A percentile compares a stretch with the other conserved stretches of the same genome.
phyloP scores from a whole-genome alignment of 2,329 filamentous ascomycete species.

The Emmonsiellopsis sp. region DNA sequence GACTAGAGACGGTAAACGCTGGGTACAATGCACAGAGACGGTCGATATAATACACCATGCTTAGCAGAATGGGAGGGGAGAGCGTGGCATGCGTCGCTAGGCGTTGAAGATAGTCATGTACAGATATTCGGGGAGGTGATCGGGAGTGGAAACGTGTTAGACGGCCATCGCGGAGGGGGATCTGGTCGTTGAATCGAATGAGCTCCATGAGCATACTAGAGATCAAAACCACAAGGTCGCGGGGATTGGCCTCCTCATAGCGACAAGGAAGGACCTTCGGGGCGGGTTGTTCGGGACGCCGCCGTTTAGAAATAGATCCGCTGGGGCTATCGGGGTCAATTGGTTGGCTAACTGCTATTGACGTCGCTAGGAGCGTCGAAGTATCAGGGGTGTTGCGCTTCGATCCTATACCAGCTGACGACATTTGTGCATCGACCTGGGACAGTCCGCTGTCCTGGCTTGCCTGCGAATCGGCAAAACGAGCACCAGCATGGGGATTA shows the following conservation, averaged over 20 bases:
- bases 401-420: conserved; percentile 10
- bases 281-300: conserved; percentile 35
- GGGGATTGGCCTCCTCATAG: conserved; percentile 74
- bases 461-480: conserved; percentile 6
- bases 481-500: neutral
- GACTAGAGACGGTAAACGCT: conserved; percentile 89
- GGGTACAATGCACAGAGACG: conserved; percentile 84
- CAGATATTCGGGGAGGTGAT: conserved; percentile 82
- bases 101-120: conserved; percentile 85
- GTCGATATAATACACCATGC: conserved; percentile 99
- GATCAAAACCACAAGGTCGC: conserved; percentile 83
- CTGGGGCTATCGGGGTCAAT: conserved; percentile 13
- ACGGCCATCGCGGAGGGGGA: conserved; percentile 74
- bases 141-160: conserved; percentile 93
- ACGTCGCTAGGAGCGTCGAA: conserved; percentile 2
- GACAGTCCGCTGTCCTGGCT: conserved; percentile 9
- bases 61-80: conserved; percentile 85
- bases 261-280: conserved; percentile 51
- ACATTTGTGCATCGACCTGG: conserved; percentile 14
- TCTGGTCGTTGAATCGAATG: conserved; percentile 82
- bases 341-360: neutral
- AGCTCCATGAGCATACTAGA: conserved; percentile 93
- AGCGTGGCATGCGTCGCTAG: conserved; percentile 90
- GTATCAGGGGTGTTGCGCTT: conserved; percentile 15
- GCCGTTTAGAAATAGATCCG: conserved; percentile 36